phyloP scores from a whole-genome alignment of 148 eudicot species.

The Silene uniflora region DNA sequence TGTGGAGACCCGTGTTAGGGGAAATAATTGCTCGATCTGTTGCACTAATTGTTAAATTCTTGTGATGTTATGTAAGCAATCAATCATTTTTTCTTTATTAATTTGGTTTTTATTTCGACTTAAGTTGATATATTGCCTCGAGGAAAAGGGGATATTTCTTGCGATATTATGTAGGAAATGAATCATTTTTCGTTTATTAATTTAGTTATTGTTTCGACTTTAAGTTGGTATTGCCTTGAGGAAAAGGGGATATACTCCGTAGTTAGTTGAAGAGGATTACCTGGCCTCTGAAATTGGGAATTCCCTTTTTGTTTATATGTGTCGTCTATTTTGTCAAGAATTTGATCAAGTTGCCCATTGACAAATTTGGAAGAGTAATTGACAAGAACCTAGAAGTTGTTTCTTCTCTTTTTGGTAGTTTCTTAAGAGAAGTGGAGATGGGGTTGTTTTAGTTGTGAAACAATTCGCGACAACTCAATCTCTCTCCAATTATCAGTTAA shows the following conservation, averaged over 20 bases:
- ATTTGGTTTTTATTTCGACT: neutral
- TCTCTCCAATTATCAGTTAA: neutral
- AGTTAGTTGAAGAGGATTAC: conserved; percentile 15
- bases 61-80: neutral
- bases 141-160: conserved; percentile 5
- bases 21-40: neutral
- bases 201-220: neutral
- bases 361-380: neutral
- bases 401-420: neutral
- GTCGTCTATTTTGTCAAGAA: neutral
- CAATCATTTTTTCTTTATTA: neutral
- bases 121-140: neutral
- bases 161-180: neutral
- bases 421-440: neutral
- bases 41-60: neutral
- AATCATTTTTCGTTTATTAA: neutral
- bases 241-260: conserved; percentile 16
- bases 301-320: conserved; percentile 3
- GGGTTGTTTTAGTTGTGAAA: neutral
- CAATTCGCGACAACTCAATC: neutral
- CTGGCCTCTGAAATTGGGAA: conserved; percentile 10
- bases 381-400: neutral
- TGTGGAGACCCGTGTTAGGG: neutral
- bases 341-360: neutral
- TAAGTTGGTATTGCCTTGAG: neutral